Percentiles rank a stretch among this genome's conserved stretches.
These are phyloP conservation scores for Sisymbrium irio DNA, from an alignment of 345 rosid species.

Conservation along the genomic window DNA sequence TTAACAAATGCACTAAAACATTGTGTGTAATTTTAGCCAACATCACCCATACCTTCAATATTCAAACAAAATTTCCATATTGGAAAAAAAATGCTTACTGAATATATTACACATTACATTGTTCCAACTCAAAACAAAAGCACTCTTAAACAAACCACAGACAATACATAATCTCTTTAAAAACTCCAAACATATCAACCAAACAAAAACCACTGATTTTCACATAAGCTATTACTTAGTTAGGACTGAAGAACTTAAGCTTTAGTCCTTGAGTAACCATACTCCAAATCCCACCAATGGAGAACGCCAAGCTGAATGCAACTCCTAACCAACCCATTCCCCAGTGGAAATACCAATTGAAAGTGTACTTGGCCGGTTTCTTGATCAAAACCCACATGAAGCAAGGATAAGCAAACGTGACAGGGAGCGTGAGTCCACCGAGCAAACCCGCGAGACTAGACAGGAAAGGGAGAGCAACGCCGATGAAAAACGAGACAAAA, in stretches of 20 bases:
- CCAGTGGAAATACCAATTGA: conserved; percentile 96
- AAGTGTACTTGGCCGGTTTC: conserved; percentile 77
- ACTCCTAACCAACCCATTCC: conserved; percentile 89
- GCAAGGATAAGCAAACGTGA: conserved; percentile 97
- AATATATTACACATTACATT: conserved; percentile 19
- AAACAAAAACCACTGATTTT: conserved; percentile 18
- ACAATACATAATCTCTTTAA: not conserved
- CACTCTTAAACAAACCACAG: conserved; percentile 21
- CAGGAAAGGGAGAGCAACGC: conserved; percentile 89
- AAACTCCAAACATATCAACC: conserved; percentile 11
- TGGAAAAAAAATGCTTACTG: conserved; percentile 1
- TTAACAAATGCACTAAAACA: not conserved
- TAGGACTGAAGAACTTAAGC: conserved; percentile 87
- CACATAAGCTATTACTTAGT: conserved; percentile 23
- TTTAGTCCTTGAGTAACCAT: conserved; percentile 80
- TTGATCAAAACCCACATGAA: conserved; percentile 97
- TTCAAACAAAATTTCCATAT: conserved; percentile 6
- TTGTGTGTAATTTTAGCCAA: not conserved
- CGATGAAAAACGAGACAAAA: conserved; percentile 79
- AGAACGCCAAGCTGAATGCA: conserved; percentile 86
- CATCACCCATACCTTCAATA: not conserved
- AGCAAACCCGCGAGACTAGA: conserved; percentile 87
- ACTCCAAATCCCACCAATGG: conserved; percentile 94
- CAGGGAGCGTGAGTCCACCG: conserved; percentile 93
- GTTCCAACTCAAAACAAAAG: conserved; percentile 3